Percentiles rank a stretch among this genome's conserved stretches.
Evolutionary conservation across 2,329 filamentous ascomycete species (phyloP).

Genomic region (Cyanodermella asteris): DNA sequence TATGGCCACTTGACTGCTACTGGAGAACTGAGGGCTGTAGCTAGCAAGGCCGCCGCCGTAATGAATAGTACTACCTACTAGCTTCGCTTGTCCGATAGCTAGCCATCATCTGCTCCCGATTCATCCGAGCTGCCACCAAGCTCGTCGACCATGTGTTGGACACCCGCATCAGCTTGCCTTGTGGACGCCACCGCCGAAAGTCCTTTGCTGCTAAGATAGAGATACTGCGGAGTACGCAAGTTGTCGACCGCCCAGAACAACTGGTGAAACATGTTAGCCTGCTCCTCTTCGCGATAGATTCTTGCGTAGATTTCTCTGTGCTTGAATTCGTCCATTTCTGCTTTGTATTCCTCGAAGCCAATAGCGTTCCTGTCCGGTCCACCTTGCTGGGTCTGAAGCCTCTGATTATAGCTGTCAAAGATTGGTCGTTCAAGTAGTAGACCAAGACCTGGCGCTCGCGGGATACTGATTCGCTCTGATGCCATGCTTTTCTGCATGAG

Average conservation of each 20-base stretch:
- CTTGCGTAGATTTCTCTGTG: constrained; percentile 16
- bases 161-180: no score
- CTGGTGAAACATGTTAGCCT: constrained; percentile 5
- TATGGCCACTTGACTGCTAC: no score
- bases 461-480: constrained; percentile 55
- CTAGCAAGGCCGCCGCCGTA: no score
- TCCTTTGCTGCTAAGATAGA: no score
- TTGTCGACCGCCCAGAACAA: constrained; percentile 7
- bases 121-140: no score
- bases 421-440: constrained; percentile 76
- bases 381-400: constrained; percentile 39
- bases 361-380: constrained; percentile 43
- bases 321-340: constrained; percentile 23
- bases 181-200: constrained; percentile 1
- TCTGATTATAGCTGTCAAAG: constrained; percentile 71
- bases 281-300: constrained; percentile 8
- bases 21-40: no score
- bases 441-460: constrained; percentile 79
- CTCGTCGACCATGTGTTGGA: no score
- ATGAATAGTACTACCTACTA: no score
- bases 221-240: constrained; percentile 3
- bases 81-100: no score
- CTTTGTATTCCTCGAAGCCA: constrained; percentile 55
- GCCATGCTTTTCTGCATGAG: constrained; percentile 58
- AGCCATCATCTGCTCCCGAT: no score